Conservation (phyloP, 1,284 basidiomycete species). For the Austroboletus rostrupii region DNA sequence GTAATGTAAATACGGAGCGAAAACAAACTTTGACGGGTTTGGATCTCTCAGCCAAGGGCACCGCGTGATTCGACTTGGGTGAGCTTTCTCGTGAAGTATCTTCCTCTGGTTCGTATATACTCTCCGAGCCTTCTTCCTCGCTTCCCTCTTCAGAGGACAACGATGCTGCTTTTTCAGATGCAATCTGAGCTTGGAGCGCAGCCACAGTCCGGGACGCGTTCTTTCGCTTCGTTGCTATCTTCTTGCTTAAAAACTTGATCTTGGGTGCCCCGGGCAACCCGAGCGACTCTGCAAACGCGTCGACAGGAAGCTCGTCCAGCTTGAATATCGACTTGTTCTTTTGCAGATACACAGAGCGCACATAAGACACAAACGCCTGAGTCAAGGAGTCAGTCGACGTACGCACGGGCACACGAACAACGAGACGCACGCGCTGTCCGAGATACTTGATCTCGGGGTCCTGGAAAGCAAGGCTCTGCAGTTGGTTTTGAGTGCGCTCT, state of each 20-base stretch:
- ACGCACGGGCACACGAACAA: not conserved
- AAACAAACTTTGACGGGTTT: conserved; percentile 33
- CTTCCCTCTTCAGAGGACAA: conserved; percentile 29
- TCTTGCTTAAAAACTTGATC: conserved; percentile 84
- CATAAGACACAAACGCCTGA: conserved; percentile 94
- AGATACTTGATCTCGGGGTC: conserved; percentile 98
- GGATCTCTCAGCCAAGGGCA: not conserved
- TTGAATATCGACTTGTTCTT: conserved; percentile 95
- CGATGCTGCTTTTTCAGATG: conserved; percentile 29
- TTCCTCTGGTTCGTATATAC: conserved; percentile 20
- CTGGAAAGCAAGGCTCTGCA: conserved; percentile 93
- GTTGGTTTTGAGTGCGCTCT: conserved; percentile 80
- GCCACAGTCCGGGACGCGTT: conserved; percentile 55
- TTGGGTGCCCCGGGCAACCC: conserved; percentile 95
- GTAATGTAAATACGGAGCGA: not conserved
- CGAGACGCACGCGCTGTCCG: conserved; percentile 74
- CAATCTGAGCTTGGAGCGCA: conserved; percentile 34
- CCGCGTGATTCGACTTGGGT: not conserved
- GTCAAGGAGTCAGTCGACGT: not conserved
- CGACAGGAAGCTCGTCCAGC: conserved; percentile 76
- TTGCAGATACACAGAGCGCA: conserved; percentile 90
- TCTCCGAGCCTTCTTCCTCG: conserved; percentile 29
- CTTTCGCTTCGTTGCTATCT: conserved; percentile 71
- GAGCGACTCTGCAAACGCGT: conserved; percentile 84
- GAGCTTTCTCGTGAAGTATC: conserved; percentile 1